Conservation (phyloP, 1,284 basidiomycete genomes). For the Tilletia setariae region DNA sequence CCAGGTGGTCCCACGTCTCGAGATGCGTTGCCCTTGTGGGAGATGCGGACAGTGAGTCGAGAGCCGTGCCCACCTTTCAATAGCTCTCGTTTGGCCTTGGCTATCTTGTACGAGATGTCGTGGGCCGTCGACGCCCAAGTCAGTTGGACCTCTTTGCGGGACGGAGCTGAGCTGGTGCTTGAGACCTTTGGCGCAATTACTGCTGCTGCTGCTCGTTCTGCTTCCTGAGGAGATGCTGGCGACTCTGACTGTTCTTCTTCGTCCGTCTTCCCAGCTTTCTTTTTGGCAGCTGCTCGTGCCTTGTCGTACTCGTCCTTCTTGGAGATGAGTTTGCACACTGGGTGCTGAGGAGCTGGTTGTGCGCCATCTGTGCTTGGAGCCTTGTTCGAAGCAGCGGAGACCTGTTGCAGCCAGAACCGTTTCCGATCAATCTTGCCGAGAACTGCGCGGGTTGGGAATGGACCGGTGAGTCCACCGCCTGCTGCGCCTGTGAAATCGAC, state of each 20-base stretch:
- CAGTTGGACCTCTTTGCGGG: constrained; percentile 37
- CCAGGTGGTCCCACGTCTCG: neutral
- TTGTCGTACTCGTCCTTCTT: constrained; percentile 54
- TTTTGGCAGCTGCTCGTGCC: constrained; percentile 20
- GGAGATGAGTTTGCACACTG: constrained; percentile 55
- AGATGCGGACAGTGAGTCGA: neutral
- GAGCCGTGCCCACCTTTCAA: neutral
- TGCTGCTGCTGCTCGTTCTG: neutral
- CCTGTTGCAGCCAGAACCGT: constrained; percentile 40
- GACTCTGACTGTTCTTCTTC: neutral
- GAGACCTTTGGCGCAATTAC: neutral
- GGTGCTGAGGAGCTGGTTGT: constrained; percentile 24
- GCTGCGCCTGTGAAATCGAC: constrained; percentile 11
- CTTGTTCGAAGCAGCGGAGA: constrained; percentile 25
- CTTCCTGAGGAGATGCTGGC: neutral
- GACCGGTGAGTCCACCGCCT: constrained; percentile 28
- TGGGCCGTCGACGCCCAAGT: constrained; percentile 39
- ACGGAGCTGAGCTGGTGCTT: neutral
- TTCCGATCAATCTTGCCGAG: constrained; percentile 39
- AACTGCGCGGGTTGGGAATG: constrained; percentile 31
- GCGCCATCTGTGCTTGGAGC: neutral
- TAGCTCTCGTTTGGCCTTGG: constrained; percentile 33
- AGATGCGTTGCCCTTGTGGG: neutral
- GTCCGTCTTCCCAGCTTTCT: neutral
- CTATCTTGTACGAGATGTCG: constrained; percentile 43